Conservation (phyloP, 768 basidiomycete genomes). For the Rossbeevera mucosa region DNA sequence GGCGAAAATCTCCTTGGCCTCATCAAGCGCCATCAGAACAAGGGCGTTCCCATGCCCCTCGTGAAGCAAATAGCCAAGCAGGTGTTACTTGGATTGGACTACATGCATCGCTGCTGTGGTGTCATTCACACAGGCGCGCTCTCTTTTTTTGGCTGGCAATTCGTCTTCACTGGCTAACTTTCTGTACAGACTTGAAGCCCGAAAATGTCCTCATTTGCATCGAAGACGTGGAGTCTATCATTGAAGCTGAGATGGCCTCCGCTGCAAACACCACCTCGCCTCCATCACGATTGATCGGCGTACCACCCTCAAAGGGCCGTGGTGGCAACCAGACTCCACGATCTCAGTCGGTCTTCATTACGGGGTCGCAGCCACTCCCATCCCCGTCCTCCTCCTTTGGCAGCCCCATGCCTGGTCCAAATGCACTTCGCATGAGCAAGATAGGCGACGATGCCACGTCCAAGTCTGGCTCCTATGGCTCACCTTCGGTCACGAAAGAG, state of each 20-base stretch:
- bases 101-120: conserved; percentile 96
- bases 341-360: conserved; percentile 77
- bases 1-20: conserved; percentile 95
- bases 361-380: conserved; percentile 89
- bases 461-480: conserved; percentile 32
- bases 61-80: conserved; percentile 98
- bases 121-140: conserved; percentile 87
- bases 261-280: conserved; percentile 32
- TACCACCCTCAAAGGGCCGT: conserved; percentile 87
- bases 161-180: conserved; percentile 6
- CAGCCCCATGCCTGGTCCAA: conserved; percentile 78
- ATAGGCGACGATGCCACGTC: conserved; percentile 53
- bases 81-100: conserved; percentile 90
- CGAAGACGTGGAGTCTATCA: conserved; percentile 93
- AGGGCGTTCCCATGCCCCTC: conserved; percentile 89
- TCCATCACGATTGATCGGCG: conserved; percentile 75
- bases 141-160: not conserved
- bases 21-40: conserved; percentile 97
- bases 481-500: conserved; percentile 23
- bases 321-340: conserved; percentile 96
- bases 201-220: conserved; percentile 98
- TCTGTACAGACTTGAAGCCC: conserved; percentile 77
- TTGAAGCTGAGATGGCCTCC: conserved; percentile 70
- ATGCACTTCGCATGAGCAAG: conserved; percentile 89
- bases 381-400: conserved; percentile 74